A percentile compares a stretch with the other conserved stretches of the same genome.
These are phyloP conservation scores for Hanseniaspora clermontiae DNA, from an alignment of 805 yeast genomes.

Conservation along the genomic window DNA sequence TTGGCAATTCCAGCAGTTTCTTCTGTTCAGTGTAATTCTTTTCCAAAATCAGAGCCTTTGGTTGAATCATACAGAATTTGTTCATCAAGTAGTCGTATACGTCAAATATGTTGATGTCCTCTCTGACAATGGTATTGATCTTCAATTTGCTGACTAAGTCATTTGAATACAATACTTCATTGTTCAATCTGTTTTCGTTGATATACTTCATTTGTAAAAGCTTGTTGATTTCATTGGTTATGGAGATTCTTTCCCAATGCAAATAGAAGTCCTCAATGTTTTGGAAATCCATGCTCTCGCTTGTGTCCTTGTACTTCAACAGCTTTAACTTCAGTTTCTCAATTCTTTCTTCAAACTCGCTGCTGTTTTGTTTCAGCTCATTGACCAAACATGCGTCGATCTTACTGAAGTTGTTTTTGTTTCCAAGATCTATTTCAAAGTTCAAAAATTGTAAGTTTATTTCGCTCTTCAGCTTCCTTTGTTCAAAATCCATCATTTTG, in stretches of 20 bases:
- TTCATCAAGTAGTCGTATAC: constrained; percentile 44
- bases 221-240: constrained; percentile 39
- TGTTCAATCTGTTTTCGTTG: constrained; percentile 52
- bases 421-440: constrained; percentile 31
- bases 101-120: constrained; percentile 29
- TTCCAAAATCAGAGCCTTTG: constrained; percentile 68
- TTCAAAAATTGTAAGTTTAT: constrained; percentile 50
- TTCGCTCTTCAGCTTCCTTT: neutral
- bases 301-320: constrained; percentile 28
- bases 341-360: constrained; percentile 9
- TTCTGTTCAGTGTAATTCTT: constrained; percentile 28
- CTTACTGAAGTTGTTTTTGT: neutral
- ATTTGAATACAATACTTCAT: constrained; percentile 55
- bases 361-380: neutral
- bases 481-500: neutral
- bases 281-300: constrained; percentile 19
- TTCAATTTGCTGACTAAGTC: constrained; percentile 38
- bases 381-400: neutral
- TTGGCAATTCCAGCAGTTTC: constrained; percentile 27
- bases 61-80: constrained; percentile 76
- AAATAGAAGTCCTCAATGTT: constrained; percentile 49
- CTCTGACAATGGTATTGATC: constrained; percentile 22
- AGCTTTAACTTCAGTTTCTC: constrained; percentile 17
- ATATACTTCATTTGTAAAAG: constrained; percentile 47
- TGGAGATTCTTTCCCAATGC: constrained; percentile 40